phyloP scores from a whole-genome alignment of 352 stramenopile species.

The Globisporangium orthogonon region DNA sequence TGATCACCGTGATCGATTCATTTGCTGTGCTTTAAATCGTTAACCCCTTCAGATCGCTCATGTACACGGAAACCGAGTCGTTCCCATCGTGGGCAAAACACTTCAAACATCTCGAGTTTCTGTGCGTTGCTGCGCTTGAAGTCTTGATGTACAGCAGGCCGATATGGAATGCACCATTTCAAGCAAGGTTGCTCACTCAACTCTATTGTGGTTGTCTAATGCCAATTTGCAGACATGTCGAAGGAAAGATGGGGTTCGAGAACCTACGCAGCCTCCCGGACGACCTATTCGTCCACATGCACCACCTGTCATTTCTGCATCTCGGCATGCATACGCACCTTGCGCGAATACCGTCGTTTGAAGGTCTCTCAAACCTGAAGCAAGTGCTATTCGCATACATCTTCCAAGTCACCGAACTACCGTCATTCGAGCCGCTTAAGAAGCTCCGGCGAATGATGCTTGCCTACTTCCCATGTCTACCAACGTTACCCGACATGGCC shows the following conservation, averaged over 20 bases:
- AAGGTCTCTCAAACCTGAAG: constrained; percentile 27
- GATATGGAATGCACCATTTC: no score
- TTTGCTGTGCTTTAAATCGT: no score
- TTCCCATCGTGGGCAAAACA: constrained; percentile 19
- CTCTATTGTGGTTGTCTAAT: no score
- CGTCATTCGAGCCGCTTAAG: constrained; percentile 11
- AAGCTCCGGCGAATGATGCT: constrained; percentile 21
- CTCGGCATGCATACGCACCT: no score
- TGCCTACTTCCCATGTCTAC: no score
- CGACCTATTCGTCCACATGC: no score
- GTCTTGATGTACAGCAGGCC: no score
- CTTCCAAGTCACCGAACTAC: constrained; percentile 13
- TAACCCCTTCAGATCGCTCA: constrained; percentile 14
- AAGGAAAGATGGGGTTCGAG: not conserved
- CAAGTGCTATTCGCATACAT: constrained; percentile 20
- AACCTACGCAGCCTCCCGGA: not conserved
- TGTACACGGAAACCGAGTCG: constrained; percentile 13
- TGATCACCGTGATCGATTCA: not conserved
- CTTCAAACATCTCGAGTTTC: constrained; percentile 23
- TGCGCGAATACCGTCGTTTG: constrained; percentile 26
- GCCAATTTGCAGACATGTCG: not conserved
- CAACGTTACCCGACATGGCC: not conserved
- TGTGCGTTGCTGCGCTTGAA: constrained; percentile 17
- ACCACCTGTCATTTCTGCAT: no score
- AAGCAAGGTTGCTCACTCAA: no score